phyloP scores from a whole-genome alignment of 2,329 filamentous ascomycete species.

The Monosporascus sp. region DNA sequence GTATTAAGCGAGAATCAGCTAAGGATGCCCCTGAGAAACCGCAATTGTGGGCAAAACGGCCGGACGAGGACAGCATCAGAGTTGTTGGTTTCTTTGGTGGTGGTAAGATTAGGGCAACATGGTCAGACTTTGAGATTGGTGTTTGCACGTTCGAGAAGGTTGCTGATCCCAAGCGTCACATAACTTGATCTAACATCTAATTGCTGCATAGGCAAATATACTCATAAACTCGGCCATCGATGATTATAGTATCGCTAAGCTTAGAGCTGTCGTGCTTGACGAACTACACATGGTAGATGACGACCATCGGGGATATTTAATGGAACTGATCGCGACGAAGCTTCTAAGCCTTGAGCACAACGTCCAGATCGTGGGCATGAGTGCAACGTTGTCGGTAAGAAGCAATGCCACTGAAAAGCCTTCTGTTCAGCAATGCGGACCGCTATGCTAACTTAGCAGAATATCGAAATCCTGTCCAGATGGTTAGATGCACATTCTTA shows the following conservation, averaged over 20 bases:
- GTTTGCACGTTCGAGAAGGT: slow-evolving; percentile 78
- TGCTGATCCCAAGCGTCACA: slow-evolving; percentile 5
- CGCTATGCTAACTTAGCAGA: slow-evolving; percentile 38
- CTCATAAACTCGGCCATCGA: slow-evolving; percentile 70
- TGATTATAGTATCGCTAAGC: slow-evolving; percentile 58
- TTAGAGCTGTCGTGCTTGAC: slow-evolving; percentile 66
- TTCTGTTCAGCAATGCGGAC: neutral
- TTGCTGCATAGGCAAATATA: slow-evolving; percentile 56
- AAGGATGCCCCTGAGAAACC: slow-evolving; percentile 29
- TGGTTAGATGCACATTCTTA: slow-evolving; percentile 71
- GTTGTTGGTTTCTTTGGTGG: slow-evolving; percentile 73
- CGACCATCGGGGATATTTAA: slow-evolving; percentile 66
- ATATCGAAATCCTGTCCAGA: slow-evolving; percentile 60
- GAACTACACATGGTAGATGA: slow-evolving; percentile 82
- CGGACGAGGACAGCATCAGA: slow-evolving; percentile 54
- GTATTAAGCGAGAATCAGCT: slow-evolving; percentile 40
- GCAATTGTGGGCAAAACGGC: slow-evolving; percentile 47
- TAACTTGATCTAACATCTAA: slow-evolving; percentile 11
- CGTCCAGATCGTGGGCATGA: slow-evolving; percentile 74
- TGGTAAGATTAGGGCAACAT: slow-evolving; percentile 59
- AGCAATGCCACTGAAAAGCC: neutral
- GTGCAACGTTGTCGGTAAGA: slow-evolving; percentile 66
- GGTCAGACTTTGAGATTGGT: slow-evolving; percentile 72
- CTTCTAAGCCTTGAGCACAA: slow-evolving; percentile 61
- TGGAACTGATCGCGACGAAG: slow-evolving; percentile 71